These are phyloP conservation scores for Fomitiporia mediterranea DNA, from an alignment of 1,284 basidiomycete species.

Conservation along the genomic window DNA sequence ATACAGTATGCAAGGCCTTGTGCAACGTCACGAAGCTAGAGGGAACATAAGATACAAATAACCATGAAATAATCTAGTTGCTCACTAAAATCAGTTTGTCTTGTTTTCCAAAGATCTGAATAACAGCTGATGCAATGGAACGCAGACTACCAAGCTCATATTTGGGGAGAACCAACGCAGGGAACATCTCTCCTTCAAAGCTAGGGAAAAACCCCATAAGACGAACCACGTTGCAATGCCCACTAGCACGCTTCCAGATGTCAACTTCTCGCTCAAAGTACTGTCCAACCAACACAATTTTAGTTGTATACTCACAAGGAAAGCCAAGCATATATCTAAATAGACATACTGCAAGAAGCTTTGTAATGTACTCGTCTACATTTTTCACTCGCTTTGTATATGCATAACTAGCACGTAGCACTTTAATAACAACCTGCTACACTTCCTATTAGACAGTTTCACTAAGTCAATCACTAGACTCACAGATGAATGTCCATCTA, in stretches of 20 bases:
- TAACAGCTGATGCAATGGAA: background rate
- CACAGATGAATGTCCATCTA: no score
- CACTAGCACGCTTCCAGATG: background rate
- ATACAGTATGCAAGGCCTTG: background rate
- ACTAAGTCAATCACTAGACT: no score
- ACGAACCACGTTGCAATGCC: background rate
- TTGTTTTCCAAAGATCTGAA: background rate
- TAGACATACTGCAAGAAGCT: no score
- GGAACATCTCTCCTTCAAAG: background rate
- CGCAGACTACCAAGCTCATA: background rate
- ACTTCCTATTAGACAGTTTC: no score
- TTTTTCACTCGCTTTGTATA: no score
- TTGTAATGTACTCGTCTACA: no score
- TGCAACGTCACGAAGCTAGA: background rate
- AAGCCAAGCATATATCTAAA: no score
- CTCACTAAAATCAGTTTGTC: background rate
- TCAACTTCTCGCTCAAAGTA: constrained; percentile 6
- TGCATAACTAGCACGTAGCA: no score
- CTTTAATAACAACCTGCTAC: no score
- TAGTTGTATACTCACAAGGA: no score
- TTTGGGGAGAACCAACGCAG: background rate
- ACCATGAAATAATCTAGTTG: background rate
- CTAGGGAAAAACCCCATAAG: background rate
- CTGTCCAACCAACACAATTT: no score
- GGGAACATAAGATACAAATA: background rate